Conservation (phyloP, 352 stramenopile genomes). For the Phytopythium ostracodes region DNA sequence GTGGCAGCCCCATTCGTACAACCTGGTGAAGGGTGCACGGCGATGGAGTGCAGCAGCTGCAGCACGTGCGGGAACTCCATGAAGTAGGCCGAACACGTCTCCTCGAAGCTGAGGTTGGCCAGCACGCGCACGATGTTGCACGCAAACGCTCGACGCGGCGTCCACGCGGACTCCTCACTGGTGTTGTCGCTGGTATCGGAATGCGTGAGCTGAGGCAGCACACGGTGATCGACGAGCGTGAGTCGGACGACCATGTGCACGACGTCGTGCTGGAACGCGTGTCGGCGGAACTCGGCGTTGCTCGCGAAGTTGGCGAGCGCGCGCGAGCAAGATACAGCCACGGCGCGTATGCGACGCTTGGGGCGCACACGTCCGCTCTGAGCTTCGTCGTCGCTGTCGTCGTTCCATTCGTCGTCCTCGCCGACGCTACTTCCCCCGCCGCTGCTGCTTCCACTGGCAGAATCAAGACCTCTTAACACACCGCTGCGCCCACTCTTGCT, state of each 20-base stretch:
- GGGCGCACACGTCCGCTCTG: neutral
- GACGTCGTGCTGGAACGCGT: constrained; percentile 47
- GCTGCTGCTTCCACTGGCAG: neutral
- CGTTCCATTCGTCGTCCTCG: neutral
- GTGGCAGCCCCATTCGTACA: neutral
- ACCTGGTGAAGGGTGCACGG: constrained; percentile 5
- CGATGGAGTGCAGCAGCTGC: constrained; percentile 37
- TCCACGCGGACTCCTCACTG: neutral
- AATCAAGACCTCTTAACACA: neutral
- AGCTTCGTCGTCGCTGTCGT: neutral
- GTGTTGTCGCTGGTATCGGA: neutral
- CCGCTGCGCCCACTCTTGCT: neutral
- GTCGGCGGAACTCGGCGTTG: constrained; percentile 46
- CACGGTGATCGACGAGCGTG: constrained; percentile 33
- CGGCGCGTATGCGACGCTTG: constrained; percentile 34
- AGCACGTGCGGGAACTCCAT: constrained; percentile 62
- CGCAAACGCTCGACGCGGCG: constrained; percentile 28
- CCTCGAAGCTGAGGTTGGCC: constrained; percentile 61
- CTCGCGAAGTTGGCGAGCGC: constrained; percentile 68
- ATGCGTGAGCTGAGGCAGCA: neutral
- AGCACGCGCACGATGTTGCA: constrained; percentile 58
- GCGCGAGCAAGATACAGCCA: constrained; percentile 46
- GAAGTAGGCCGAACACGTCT: constrained; percentile 36
- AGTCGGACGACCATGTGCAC: constrained; percentile 49
- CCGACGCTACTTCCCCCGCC: neutral